Base-by-base conservation (phyloP, 2,329 filamentous ascomycete genomes). In the Raffaelea arxii region DNA sequence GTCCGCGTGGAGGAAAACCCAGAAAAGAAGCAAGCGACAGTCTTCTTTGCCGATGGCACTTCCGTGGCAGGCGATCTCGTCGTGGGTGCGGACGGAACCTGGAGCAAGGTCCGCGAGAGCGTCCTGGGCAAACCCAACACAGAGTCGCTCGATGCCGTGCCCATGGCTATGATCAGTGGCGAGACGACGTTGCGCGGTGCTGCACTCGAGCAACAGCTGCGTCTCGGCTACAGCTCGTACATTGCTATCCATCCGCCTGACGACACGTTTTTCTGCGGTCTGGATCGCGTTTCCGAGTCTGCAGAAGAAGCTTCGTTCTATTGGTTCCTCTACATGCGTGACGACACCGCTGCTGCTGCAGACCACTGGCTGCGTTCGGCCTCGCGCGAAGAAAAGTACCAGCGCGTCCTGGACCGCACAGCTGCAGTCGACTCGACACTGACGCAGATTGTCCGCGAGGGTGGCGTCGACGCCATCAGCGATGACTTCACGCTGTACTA, bases 61-160 rank as follows among this genome's bases (percentile, higher is more conserved):
- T 60, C 57, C 2, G 65, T 60, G 4, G 62, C 56, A 3, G 72
- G 72, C 0, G 61, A 64, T n/a, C 57, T 75, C 3, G 55, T 75
- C 1, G 58, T 75, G 12, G 71, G 68, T 16, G 67, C 66, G 12
- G 72, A 76, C 51, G 72, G 72, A 6, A 56, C 62, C 5, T 61
- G 60, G 35, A 67, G 63, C 25, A 57, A 57, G 12, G 59, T 63
- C 6, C 58, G 65, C 16, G 56, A 59, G 41, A 54, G 59, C 32
- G 51, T 65, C 12, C 54, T 65, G 2, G 47, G 51, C 4, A 53
- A 50, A 4, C 30, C 46, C 32, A 55, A 51, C 39, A 19, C 52
- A 16, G 59, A 64, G 19, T 52, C 57, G 10, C 51, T 65, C 21
- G 50, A 48, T 19, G 30, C 54, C 2, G 51, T 60, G 7, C 56